These are phyloP conservation scores for Saccharomycopsis amapae DNA, from an alignment of 805 yeast species.

Conservation along the genomic window DNA sequence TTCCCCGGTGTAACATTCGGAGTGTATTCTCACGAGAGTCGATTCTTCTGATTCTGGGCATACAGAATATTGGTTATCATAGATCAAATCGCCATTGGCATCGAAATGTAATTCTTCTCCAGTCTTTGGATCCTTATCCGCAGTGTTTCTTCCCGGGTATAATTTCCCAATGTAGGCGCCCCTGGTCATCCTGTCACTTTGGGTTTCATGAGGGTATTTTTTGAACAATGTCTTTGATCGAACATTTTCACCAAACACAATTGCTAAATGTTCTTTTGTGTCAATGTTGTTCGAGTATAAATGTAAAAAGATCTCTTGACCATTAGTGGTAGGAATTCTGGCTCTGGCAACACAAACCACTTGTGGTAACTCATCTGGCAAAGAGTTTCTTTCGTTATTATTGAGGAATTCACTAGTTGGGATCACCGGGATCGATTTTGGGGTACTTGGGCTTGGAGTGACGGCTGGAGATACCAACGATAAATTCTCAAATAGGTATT, in stretches of 20 bases:
- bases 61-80: slow-evolving; percentile 21
- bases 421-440: slow-evolving; percentile 8
- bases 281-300: slow-evolving; percentile 81
- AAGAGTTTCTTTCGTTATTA: slow-evolving; percentile 4
- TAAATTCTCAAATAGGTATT: slow-evolving; percentile 10
- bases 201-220: slow-evolving; percentile 62
- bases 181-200: slow-evolving; percentile 92
- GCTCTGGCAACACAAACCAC: slow-evolving; percentile 66
- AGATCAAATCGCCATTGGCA: slow-evolving; percentile 31
- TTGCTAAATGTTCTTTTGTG: slow-evolving; percentile 90
- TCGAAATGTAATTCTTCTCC: slow-evolving; percentile 37
- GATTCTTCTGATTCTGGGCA: slow-evolving; percentile 32
- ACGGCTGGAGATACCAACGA: slow-evolving; percentile 17
- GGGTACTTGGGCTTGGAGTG: slow-evolving; percentile 8
- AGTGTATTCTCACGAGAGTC: slow-evolving; percentile 81
- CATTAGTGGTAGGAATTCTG: slow-evolving; percentile 91
- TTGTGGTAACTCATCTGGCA: slow-evolving; percentile 43
- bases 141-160: slow-evolving; percentile 74
- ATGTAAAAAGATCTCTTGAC: slow-evolving; percentile 90
- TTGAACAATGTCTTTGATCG: slow-evolving; percentile 68
- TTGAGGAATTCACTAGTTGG: slow-evolving; percentile 7
- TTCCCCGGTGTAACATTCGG: slow-evolving; percentile 98
- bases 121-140: slow-evolving; percentile 50
- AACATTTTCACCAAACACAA: slow-evolving; percentile 90
- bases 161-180: slow-evolving; percentile 93